phyloP scores from a whole-genome alignment of 1,139 yeast species.

The Suhomyces atakaporum region DNA sequence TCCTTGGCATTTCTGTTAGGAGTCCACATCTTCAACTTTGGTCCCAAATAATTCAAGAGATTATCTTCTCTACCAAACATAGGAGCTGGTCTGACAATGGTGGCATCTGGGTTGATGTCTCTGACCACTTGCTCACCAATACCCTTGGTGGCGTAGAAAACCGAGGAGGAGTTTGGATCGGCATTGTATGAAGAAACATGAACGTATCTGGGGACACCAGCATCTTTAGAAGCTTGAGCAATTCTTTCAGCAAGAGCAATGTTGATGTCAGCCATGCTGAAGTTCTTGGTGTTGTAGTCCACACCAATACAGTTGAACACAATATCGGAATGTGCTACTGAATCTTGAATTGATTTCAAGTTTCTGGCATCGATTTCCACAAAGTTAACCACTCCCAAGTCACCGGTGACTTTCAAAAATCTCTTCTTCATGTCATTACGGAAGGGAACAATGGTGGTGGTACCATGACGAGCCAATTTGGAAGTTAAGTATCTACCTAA shows the following conservation, averaged over 20 bases:
- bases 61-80: constrained; percentile 78
- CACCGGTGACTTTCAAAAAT: constrained; percentile 81
- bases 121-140: constrained; percentile 72
- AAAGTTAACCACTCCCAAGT: constrained; percentile 83
- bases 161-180: constrained; percentile 64
- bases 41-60: constrained; percentile 65
- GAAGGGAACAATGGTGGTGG: constrained; percentile 72
- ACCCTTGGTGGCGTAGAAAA: constrained; percentile 79
- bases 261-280: constrained; percentile 79
- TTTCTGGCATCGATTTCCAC: constrained; percentile 84
- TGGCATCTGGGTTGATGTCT: constrained; percentile 70
- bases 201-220: constrained; percentile 71
- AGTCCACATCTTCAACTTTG: constrained; percentile 58
- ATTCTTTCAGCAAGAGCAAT: constrained; percentile 78
- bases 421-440: constrained; percentile 81
- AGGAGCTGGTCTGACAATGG: constrained; percentile 85
- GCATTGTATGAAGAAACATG: constrained; percentile 86
- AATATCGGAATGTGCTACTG: constrained; percentile 80
- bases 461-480: constrained; percentile 80
- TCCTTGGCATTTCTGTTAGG: constrained; percentile 67
- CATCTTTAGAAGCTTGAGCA: constrained; percentile 70
- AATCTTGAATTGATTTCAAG: constrained; percentile 71
- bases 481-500: constrained; percentile 74
- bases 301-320: constrained; percentile 82
- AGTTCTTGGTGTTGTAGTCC: constrained; percentile 77